These are phyloP conservation scores for Clarireedia monteithiana DNA, from an alignment of 2,329 filamentous ascomycete species.

Conservation along the genomic window DNA sequence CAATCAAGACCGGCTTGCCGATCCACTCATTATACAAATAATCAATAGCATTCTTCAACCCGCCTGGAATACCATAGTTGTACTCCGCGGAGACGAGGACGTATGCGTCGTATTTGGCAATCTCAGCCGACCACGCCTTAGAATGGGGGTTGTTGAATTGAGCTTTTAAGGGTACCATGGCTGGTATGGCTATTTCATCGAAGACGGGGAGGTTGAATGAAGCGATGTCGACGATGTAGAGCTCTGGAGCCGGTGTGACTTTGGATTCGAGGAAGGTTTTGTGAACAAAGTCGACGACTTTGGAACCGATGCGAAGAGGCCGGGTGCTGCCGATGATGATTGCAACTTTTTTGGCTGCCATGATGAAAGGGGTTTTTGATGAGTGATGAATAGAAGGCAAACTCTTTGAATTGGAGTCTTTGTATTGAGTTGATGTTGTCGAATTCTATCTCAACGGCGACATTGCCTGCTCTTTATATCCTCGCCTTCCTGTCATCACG, in stretches of 20 bases:
- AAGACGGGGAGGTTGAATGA: not conserved
- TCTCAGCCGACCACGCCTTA: conserved; percentile 35
- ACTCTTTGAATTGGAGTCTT: too few relatives aligned
- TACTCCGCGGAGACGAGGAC: conserved; percentile 45
- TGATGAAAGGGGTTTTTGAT: not conserved
- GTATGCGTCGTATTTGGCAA: conserved; percentile 38
- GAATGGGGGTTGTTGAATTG: conserved; percentile 32
- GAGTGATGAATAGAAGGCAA: too few relatives aligned
- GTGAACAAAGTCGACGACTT: conserved; percentile 7
- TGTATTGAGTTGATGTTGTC: too few relatives aligned
- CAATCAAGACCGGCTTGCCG: conserved; percentile 43
- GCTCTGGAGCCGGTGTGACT: conserved; percentile 22
- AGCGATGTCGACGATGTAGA: conserved; percentile 33
- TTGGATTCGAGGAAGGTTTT: conserved; percentile 10
- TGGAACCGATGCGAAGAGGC: conserved; percentile 1
- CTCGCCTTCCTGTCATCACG: too few relatives aligned
- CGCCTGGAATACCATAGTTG: conserved; percentile 46
- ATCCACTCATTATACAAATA: conserved; percentile 51
- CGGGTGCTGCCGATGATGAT: conserved; percentile 11
- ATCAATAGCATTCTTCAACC: conserved; percentile 54
- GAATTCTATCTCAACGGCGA: too few relatives aligned
- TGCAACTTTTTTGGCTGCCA: conserved; percentile 8
- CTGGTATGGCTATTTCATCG: conserved; percentile 30
- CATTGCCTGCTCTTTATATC: too few relatives aligned
- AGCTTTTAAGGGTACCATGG: conserved; percentile 19